Evolutionary conservation across 1,284 basidiomycete genomes (phyloP), one percentile per base, ranked within the genome.

Genomic region (Ustilago nuda): DNA sequence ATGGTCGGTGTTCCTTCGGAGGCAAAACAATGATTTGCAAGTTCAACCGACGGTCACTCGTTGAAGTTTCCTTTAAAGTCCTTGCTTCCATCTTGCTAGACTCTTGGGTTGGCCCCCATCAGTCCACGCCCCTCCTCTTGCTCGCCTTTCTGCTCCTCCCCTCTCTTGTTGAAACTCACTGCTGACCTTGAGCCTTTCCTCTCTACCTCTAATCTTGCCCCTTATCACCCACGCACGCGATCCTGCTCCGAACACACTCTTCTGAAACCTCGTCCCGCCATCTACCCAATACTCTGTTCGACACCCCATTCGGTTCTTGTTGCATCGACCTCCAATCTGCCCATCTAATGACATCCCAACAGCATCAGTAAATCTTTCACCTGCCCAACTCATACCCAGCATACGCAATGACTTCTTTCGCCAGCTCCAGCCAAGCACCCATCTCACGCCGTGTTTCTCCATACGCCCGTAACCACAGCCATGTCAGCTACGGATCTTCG

Each of bases 381-480:
- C 41, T 11, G 8, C 17, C 30, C 36, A 32, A 8, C 43, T 8
- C 19, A 32, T 51, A 33, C 9, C 53, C 50, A 30, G 11, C 50
- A 66, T 53, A 50, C 52, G 71, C 4, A 45, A 78, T 78, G 76
- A 64, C 76, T 27, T 19, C 76, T 39, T 62, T 65, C 37, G 57
- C 65, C 51, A 61, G 65, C 59, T 55, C 67, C 37, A 66, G 56
- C 58, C 56, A 57, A 53, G 33, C 62, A 8, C 64, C 68, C 30
- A 27, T 65, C 15, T 61, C 61, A 45, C 76, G 76, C 55, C 64
- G 72, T 15, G 48, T 30, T 61, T 71, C 76, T n/a, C 51, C 61
- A 11, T 55, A 67, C 61, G 60, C 56, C 41, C 71, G 68, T 12
- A 62, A 69, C 53, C 61, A 53, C 43, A 36, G 32, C 37, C 71